Evolutionary conservation across 805 yeast species (phyloP).

Genomic region (Metschnikowia matae): DNA sequence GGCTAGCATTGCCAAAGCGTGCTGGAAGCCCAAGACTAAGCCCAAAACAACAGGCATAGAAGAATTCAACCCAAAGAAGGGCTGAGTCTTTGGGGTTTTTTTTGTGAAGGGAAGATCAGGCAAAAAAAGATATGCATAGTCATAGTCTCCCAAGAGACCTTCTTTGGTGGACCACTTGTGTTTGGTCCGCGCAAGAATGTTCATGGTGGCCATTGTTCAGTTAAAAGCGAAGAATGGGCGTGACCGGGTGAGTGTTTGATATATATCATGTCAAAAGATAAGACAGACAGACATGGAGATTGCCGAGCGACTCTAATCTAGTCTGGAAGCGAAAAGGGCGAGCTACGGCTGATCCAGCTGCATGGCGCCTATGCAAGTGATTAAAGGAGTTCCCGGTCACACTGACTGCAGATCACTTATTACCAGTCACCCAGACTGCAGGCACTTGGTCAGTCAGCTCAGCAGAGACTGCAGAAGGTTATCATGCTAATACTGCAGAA

Average conservation of each 20-base stretch:
- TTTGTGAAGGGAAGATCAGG: constrained; percentile 11
- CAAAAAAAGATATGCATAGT: constrained; percentile 10
- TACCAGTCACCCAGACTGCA: too few relatives aligned
- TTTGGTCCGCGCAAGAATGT: background rate
- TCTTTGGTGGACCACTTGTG: constrained; percentile 10
- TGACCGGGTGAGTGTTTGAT: background rate
- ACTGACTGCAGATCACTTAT: too few relatives aligned
- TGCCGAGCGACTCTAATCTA: background rate
- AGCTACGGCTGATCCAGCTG: background rate
- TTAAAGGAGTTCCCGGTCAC: background rate
- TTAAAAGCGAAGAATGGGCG: background rate
- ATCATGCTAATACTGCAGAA: too few relatives aligned
- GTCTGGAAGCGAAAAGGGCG: too few relatives aligned
- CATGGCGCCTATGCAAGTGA: background rate
- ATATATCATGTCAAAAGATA: background rate
- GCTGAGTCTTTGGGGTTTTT: constrained; percentile 10
- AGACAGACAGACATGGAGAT: background rate
- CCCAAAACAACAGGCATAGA: constrained; percentile 12
- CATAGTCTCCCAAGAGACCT: constrained; percentile 11
- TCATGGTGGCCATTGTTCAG: too few relatives aligned
- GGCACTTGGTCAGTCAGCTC: too few relatives aligned
- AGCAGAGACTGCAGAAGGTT: too few relatives aligned
- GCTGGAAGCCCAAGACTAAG: constrained; percentile 11
- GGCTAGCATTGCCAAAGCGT: constrained; percentile 15
- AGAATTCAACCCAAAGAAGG: constrained; percentile 11